phyloP scores from a whole-genome alignment of 2,329 filamentous ascomycete species.

The Colletotrichum tofieldiae region DNA sequence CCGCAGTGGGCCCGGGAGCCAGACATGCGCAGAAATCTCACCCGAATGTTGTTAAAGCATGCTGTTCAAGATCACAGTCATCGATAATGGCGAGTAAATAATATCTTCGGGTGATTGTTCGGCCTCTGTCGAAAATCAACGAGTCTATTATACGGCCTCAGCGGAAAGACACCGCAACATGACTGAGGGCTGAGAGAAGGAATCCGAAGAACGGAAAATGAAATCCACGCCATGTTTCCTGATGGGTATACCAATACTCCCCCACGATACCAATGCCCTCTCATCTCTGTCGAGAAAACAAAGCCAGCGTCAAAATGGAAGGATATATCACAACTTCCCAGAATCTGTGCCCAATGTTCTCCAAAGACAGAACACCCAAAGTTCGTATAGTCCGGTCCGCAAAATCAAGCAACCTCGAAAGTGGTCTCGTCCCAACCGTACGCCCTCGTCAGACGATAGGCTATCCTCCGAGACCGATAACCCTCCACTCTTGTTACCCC shows the following conservation, averaged over 20 bases:
- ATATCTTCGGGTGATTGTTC: background rate
- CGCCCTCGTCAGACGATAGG: conserved; percentile 51
- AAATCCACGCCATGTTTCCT: no score
- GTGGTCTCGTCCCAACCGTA: conserved; percentile 56
- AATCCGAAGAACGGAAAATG: background rate
- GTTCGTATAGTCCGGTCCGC: no score
- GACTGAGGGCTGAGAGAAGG: background rate
- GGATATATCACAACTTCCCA: no score
- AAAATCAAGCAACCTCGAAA: conserved; percentile 46
- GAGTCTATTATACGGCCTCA: background rate
- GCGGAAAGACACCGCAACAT: background rate
- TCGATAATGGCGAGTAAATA: background rate
- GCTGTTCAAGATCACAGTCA: background rate
- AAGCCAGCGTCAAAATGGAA: no score
- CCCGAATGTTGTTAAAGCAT: no score
- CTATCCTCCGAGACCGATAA: conserved; percentile 48
- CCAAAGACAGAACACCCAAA: no score
- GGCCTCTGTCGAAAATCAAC: background rate
- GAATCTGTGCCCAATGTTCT: no score
- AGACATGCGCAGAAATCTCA: background rate
- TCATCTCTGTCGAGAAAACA: no score
- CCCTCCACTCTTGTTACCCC: conserved; percentile 56
- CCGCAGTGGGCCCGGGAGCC: no score
- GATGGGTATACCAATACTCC: no score
- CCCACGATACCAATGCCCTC: no score